These are phyloP conservation scores for Colletotrichum sp. DNA, from an alignment of 2,329 filamentous ascomycete genomes.

Conservation along the genomic window DNA sequence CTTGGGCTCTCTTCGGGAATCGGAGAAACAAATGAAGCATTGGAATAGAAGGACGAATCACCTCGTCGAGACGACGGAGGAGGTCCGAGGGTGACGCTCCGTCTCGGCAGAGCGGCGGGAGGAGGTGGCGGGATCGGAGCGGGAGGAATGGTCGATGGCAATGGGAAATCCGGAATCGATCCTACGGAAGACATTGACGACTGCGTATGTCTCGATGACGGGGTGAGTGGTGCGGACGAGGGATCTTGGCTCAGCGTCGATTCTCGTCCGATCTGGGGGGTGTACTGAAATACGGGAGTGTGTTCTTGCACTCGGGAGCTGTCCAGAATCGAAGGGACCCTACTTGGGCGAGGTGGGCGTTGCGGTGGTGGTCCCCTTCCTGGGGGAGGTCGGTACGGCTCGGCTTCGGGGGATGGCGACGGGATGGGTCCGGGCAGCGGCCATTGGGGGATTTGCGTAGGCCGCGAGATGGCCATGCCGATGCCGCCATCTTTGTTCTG, in stretches of 20 bases:
- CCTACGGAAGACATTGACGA: constrained; percentile 60
- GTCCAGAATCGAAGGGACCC: constrained; percentile 64
- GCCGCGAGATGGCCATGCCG: constrained; percentile 57
- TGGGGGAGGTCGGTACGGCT: constrained; percentile 56
- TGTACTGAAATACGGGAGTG: constrained; percentile 58
- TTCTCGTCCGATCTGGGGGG: constrained; percentile 39
- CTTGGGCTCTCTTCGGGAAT: constrained; percentile 75
- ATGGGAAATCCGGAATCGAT: constrained; percentile 65
- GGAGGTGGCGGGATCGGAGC: constrained; percentile 20
- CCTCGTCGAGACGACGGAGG: constrained; percentile 66
- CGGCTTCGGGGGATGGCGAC: constrained; percentile 36
- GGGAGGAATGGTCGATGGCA: constrained; percentile 39
- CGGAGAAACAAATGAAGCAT: constrained; percentile 71
- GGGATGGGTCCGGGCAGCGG: constrained; percentile 49
- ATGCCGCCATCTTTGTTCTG: constrained; percentile 43
- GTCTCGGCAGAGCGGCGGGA: constrained; percentile 39
- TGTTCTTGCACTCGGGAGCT: constrained; percentile 60
- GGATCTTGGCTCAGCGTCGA: constrained; percentile 38
- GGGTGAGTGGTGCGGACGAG: constrained; percentile 51
- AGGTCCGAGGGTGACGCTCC: constrained; percentile 62
- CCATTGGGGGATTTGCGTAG: constrained; percentile 59
- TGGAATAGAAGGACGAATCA: constrained; percentile 69
- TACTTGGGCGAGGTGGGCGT: constrained; percentile 64
- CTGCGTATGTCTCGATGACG: constrained; percentile 54
- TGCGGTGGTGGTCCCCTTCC: constrained; percentile 58